Conservation (phyloP, 179 eudicot species). For the Silene noctiflora region DNA sequence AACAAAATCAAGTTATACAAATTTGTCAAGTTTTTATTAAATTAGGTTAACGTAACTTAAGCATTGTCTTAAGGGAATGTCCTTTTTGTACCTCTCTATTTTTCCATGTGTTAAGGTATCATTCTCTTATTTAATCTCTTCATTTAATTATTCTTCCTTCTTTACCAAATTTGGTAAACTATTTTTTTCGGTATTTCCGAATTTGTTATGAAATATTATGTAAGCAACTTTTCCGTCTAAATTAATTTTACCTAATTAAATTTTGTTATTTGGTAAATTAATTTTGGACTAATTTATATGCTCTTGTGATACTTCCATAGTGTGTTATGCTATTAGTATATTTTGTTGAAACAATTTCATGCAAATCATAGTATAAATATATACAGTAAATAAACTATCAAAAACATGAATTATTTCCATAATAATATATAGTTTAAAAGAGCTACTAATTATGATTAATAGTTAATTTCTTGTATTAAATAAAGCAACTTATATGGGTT, state of each 20-base stretch:
- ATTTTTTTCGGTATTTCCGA: background rate
- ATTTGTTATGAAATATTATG: background rate
- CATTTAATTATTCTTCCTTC: background rate
- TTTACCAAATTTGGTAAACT: background rate
- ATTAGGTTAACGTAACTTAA: background rate
- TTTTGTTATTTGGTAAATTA: background rate
- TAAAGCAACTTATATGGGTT: constrained; percentile 20
- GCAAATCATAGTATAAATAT: background rate
- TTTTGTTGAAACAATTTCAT: background rate
- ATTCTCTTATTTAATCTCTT: constrained; percentile 2
- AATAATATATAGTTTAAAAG: background rate
- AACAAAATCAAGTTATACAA: background rate
- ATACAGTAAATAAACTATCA: background rate
- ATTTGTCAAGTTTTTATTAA: background rate
- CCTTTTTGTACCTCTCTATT: background rate
- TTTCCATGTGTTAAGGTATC: constrained; percentile 6
- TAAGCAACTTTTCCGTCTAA: background rate
- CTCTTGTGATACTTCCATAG: background rate
- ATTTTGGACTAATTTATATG: background rate
- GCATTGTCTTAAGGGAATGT: constrained; percentile 11
- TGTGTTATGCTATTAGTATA: background rate
- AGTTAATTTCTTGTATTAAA: too few species aligned
- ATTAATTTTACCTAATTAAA: background rate
- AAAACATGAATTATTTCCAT: background rate
- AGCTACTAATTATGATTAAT: background rate